Evolutionary conservation across 2,329 filamentous ascomycete genomes (phyloP).

Genomic region (Claviceps sp.): DNA sequence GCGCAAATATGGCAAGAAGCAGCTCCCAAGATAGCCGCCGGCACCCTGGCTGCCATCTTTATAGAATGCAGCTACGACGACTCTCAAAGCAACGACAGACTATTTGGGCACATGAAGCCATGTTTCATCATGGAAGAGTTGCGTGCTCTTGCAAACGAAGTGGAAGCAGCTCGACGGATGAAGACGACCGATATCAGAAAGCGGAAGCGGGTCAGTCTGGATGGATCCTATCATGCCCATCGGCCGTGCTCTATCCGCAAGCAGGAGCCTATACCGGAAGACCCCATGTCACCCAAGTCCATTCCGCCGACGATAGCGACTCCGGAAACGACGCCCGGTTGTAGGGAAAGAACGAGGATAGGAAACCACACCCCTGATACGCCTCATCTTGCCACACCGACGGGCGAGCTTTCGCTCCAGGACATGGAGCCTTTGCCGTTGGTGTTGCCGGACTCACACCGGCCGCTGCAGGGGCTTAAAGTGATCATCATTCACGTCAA

Average conservation of each 20-base stretch:
- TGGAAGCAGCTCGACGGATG: conserved; percentile 37
- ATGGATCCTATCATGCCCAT: conserved; percentile 10
- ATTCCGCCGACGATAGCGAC: conserved; percentile 15
- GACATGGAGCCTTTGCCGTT: conserved; percentile 20
- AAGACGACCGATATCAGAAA: conserved; percentile 37
- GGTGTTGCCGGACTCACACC: conserved; percentile 10
- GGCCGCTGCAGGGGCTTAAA: conserved; percentile 57
- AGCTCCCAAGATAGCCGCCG: conserved; percentile 66
- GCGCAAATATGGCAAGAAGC: conserved; percentile 76
- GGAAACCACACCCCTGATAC: conserved; percentile 14
- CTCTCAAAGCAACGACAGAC: conserved; percentile 56
- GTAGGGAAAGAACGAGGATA: neutral
- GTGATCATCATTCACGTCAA: conserved; percentile 92
- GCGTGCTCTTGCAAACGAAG: conserved; percentile 54
- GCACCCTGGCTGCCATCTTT: conserved; percentile 66
- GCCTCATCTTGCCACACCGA: conserved; percentile 33
- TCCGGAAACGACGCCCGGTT: conserved; percentile 6
- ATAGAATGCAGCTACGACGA: conserved; percentile 95
- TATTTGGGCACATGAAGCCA: conserved; percentile 85
- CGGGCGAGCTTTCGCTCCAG: conserved; percentile 29
- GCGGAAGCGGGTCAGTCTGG: conserved; percentile 43
- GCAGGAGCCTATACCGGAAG: conserved; percentile 20
- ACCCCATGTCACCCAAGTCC: conserved; percentile 40
- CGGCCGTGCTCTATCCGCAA: conserved; percentile 10
- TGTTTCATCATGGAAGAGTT: conserved; percentile 73